Base-by-base conservation (phyloP, 2,329 filamentous ascomycete genomes). In the Dactylellina parvicollis region DNA sequence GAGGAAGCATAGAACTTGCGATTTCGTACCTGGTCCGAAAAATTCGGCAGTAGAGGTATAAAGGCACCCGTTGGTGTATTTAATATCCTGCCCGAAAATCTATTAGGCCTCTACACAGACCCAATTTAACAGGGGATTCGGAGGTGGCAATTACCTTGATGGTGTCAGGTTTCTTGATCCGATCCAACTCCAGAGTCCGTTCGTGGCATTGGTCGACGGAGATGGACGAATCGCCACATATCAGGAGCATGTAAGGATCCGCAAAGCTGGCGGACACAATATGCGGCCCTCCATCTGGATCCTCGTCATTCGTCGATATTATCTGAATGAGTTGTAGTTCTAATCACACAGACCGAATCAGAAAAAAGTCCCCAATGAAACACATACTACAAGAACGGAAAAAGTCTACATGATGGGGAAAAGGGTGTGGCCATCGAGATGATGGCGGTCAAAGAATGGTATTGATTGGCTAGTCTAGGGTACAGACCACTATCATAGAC, bases 271-370 rank as follows among this genome's bases (percentile, higher is more conserved):
- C 90, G 78, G 88, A 90, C 47, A 92, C 83, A 42, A 95, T 89
- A 59, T 89, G 86, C 3, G 92, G 89, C 77, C 96, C 92, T 18
- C 87, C 89, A 10, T 90, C 92, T 0, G 89, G 93, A 75, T 95
- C 91, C 77, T 96, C 95, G 77, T 98, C 95, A 74, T 92, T 87
- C 86, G 98, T 92, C 0, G 93, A 92, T 54, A 97, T 86, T 61
- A 99, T 98, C 78, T 98, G 94, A 47, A 89, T 89, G 59, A 99
- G 85, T 9, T 90, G 91, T 70, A 99, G 86, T 80, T 96, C 92
- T 92, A 78, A 52, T 64, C 64, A 74, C 70, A 66, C 60, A 56
- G 26, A 52, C 46, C 26, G 36, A 66, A 77, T 78, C 78, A 76
- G 78, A 77, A 79, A 71, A 79, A 36, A 20, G 5, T 34, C 28